Evolutionary conservation across 805 yeast species (phyloP), one percentile per base, ranked within the genome.

Genomic region (Ogataea nitratoaversa): DNA sequence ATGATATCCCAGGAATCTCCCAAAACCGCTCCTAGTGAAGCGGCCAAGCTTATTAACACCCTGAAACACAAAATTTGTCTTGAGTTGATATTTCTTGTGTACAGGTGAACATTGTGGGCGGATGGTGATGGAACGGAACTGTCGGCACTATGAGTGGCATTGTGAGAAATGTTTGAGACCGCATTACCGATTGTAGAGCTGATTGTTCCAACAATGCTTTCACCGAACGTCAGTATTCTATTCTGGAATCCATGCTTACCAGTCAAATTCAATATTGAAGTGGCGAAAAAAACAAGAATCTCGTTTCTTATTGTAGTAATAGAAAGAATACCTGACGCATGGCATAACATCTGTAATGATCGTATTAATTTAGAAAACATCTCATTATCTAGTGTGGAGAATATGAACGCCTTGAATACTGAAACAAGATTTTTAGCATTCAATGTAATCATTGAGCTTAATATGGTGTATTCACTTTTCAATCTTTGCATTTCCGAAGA

Each of bases 11-110:
- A 91, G 24, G 84, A 76, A 3, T 64, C 57, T 5, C 73, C 74
- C 13, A 91, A 67, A 1, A 79, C 74, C 1, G 90, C 75, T 0
- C 96, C 97, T n/a, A 91, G 62, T 0, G 96, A 84, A 3, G 81
- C 72, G 0, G 91, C 89, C 36, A 91, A 66, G 44, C 87, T 84
- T 3, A 82, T 66, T 29, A 91, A 60, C 0, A 95, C 96, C 36
- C 96, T 69, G 30, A 88, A 75, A 49, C 95, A 79, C 8, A 82
- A 71, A 1, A 86, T 71, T 46, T 86, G 88, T 39, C 95, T 72
- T 0, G 85, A 70, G 43, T 80, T 77, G 32, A 85, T 66, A 24
- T 57, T 56, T 43, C 84, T 62, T 1, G 73, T 54, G 34, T 71
- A 65, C 19, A 60, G 34, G n/a, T 45, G 44, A 3, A 43, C 1